A percentile compares a stretch with the other conserved stretches of the same genome.
phyloP scores from a whole-genome alignment of 2,329 filamentous ascomycete species.

The Teratosphaeria pseudoeucalypti region DNA sequence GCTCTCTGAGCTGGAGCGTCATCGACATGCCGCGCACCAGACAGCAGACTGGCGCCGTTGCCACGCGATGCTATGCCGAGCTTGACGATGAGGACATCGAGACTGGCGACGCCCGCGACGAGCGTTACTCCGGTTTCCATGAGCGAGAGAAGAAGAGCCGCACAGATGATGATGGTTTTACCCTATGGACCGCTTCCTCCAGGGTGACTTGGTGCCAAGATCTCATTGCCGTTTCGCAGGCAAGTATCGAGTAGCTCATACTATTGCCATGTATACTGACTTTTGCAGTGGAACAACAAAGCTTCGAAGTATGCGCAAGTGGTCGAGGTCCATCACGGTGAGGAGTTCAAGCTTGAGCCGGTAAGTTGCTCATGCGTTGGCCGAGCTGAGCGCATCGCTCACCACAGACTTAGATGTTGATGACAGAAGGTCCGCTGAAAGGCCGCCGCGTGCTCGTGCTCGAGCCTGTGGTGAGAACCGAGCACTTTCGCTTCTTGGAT shows the following conservation, averaged over 20 bases:
- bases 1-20: background rate
- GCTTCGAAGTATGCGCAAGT: slow-evolving; percentile 1
- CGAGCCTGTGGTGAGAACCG: slow-evolving; percentile 3
- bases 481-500: slow-evolving; percentile 10
- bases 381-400: background rate
- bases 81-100: background rate
- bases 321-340: slow-evolving; percentile 2
- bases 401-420: slow-evolving; percentile 3
- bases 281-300: slow-evolving; percentile 1
- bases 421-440: slow-evolving; percentile 10
- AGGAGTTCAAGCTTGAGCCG: slow-evolving; percentile 4
- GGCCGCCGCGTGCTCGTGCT: slow-evolving; percentile 10
- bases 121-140: no score
- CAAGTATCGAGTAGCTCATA: background rate
- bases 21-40: background rate
- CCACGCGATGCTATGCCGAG: background rate
- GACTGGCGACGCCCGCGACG: no score
- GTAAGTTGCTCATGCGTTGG: slow-evolving; percentile 2
- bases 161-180: no score
- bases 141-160: no score
- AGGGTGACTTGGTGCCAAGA: background rate
- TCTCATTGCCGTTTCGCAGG: background rate
- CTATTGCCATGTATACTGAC: background rate
- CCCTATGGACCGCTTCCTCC: background rate
- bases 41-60: background rate